These are phyloP conservation scores for Mycogone perniciosa DNA, from an alignment of 2,329 filamentous ascomycete species.

Conservation along the genomic window DNA sequence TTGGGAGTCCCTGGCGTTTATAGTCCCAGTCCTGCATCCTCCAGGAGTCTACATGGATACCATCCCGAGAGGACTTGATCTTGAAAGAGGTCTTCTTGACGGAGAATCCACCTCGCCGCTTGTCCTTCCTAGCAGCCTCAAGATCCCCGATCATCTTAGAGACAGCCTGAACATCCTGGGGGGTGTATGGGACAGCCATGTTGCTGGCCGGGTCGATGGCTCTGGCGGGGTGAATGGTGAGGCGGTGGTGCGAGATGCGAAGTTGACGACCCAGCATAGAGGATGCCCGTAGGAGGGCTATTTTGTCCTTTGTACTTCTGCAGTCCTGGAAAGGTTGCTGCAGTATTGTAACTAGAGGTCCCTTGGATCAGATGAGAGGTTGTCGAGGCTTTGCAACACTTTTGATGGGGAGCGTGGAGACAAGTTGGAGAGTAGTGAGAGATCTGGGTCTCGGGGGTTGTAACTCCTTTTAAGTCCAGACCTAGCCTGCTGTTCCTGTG, in stretches of 20 bases:
- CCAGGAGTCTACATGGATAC: conserved; percentile 80
- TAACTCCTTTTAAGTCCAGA: background rate
- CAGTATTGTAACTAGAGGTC: no score
- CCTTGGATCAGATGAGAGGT: no score
- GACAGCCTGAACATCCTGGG: conserved; percentile 65
- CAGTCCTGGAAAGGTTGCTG: no score
- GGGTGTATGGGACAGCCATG: conserved; percentile 50
- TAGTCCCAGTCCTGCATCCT: conserved; percentile 93
- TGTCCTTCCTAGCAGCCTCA: conserved; percentile 48
- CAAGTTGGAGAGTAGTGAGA: background rate
- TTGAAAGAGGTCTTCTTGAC: conserved; percentile 76
- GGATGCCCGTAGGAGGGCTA: background rate
- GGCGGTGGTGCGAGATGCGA: background rate
- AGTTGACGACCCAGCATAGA: background rate
- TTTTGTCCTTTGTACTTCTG: no score
- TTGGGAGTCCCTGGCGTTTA: conserved; percentile 78
- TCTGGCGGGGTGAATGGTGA: background rate
- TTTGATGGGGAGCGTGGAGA: background rate
- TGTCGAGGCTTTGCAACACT: background rate
- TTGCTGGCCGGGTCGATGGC: background rate
- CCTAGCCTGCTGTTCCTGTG: background rate
- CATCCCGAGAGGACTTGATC: conserved; percentile 55
- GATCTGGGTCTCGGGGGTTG: background rate
- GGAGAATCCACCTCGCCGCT: conserved; percentile 55
- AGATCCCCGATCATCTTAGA: conserved; percentile 59